Percentiles rank a stretch among this genome's conserved stretches.
Conservation (phyloP, 176 grass and related monocot genomes). For the Oryza glumipatula region DNA sequence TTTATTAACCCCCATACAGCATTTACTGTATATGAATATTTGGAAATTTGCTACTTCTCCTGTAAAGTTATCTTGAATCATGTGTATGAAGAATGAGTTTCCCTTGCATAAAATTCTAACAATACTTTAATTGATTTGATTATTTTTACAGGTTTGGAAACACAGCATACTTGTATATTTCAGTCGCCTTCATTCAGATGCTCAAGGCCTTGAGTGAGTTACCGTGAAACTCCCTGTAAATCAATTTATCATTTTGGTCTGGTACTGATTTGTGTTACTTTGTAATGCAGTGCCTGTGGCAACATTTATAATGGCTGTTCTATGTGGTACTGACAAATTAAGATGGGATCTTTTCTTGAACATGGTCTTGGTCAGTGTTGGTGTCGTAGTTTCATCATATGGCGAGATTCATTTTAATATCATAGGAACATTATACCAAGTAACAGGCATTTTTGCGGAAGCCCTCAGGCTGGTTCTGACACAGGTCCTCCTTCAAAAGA, state of each 20-base stretch:
- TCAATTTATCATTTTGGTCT: neutral
- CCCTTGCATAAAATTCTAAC: conserved; percentile 11
- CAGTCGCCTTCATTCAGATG: conserved; percentile 99
- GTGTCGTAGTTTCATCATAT: conserved; percentile 96
- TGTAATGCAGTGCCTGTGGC: conserved; percentile 94
- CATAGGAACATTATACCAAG: conserved; percentile 94
- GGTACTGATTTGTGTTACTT: conserved; percentile 34
- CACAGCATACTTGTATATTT: conserved; percentile 98
- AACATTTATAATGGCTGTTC: conserved; percentile 95
- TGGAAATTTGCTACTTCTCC: neutral
- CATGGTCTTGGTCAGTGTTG: conserved; percentile 97
- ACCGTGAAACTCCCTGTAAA: conserved; percentile 21
- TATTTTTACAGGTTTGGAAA: conserved; percentile 87
- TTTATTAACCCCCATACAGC: neutral
- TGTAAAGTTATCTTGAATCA: conserved; percentile 17
- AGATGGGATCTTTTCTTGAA: conserved; percentile 91
- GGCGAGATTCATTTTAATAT: conserved; percentile 98
- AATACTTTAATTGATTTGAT: conserved; percentile 22
- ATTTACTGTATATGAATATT: conserved; percentile 16
- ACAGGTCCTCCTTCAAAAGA: conserved; percentile 99
- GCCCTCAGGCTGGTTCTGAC: conserved; percentile 95
- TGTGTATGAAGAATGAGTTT: neutral
- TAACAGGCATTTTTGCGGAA: conserved; percentile 96
- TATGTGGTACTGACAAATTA: conserved; percentile 96
- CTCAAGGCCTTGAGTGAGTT: conserved; percentile 99